Conservation (phyloP, 495 filamentous ascomycete genomes). For the Peziza echinospora region DNA sequence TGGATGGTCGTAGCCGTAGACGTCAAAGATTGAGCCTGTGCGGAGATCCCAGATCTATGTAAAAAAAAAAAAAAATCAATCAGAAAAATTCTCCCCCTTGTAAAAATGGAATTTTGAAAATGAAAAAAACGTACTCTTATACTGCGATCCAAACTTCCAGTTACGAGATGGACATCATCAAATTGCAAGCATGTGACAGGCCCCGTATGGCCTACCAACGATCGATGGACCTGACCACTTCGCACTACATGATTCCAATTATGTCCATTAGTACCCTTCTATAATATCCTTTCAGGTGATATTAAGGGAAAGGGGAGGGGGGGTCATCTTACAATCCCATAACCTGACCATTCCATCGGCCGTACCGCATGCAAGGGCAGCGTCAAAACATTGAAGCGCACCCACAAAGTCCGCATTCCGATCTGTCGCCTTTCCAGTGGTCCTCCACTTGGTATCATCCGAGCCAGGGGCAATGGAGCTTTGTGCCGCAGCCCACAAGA, state of each 20-base stretch:
- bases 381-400: slow-evolving; percentile 87
- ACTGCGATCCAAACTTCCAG: slow-evolving; percentile 80
- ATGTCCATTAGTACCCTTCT: slow-evolving; percentile 1
- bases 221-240: slow-evolving; percentile 87
- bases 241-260: slow-evolving; percentile 35
- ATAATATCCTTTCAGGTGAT: neutral
- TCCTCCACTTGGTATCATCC: slow-evolving; percentile 33
- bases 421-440: slow-evolving; percentile 36
- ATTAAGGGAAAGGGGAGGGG: neutral
- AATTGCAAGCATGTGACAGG: slow-evolving; percentile 92
- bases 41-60: slow-evolving; percentile 99
- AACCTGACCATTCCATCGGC: slow-evolving; percentile 94
- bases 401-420: slow-evolving; percentile 80
- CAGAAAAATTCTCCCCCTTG: no score
- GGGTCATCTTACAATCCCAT: slow-evolving; percentile 44
- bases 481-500: slow-evolving; percentile 96
- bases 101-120: neutral
- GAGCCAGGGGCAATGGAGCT: slow-evolving; percentile 44
- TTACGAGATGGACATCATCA: slow-evolving; percentile 86
- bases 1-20: slow-evolving; percentile 82
- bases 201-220: slow-evolving; percentile 87
- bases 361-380: slow-evolving; percentile 90
- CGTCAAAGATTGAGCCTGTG: slow-evolving; percentile 87
- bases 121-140: slow-evolving; percentile 61
- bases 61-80: slow-evolving; percentile 15